Conservation (phyloP, 257 asterid species). For the Catharanthus roseus region DNA sequence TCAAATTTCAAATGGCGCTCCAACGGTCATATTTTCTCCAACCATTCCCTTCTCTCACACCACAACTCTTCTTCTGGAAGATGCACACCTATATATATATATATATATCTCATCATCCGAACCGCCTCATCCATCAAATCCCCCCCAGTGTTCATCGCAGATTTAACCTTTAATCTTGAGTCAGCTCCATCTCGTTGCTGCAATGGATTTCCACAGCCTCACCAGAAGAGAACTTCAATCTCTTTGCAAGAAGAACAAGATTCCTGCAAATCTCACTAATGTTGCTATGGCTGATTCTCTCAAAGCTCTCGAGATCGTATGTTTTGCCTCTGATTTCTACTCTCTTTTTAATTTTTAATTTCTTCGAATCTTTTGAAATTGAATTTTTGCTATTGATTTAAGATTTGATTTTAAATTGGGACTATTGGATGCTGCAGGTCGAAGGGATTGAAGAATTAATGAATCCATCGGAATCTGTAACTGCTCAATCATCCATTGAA, state of each 20-base stretch:
- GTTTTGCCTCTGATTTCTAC: conserved; percentile 9
- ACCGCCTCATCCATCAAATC: conserved; percentile 13
- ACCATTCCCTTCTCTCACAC: conserved; percentile 1
- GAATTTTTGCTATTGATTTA: no score
- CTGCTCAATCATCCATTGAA: conserved; percentile 42
- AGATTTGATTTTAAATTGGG: neutral
- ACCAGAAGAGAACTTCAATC: conserved; percentile 67
- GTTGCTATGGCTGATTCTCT: conserved; percentile 65
- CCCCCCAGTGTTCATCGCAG: neutral
- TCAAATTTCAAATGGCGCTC: conserved; percentile 45
- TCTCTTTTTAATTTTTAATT: neutral
- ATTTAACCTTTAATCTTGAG: neutral
- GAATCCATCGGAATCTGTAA: conserved; percentile 36
- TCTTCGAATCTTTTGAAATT: neutral
- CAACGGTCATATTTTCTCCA: conserved; percentile 42
- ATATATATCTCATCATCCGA: conserved; percentile 13
- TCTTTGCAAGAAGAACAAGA: conserved; percentile 68
- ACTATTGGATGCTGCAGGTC: conserved; percentile 35
- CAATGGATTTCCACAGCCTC: conserved; percentile 58
- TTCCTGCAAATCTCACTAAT: conserved; percentile 63
- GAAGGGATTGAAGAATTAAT: conserved; percentile 67
- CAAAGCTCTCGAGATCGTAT: conserved; percentile 47
- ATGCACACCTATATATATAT: conserved; percentile 9
- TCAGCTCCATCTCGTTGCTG: conserved; percentile 9
- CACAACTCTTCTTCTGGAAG: neutral